A percentile compares a stretch with the other conserved stretches of the same genome.
phyloP scores from a whole-genome alignment of 129 eudicot species.

The Daucus carota region DH1_v3.0 NC_030385.2:44701501-44702000 shows the following conservation, averaged over 20 bases:
- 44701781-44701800: too few relatives aligned
- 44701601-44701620: neutral
- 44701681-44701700: too few relatives aligned
- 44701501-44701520: neutral
- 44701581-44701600: neutral
- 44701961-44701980: neutral
- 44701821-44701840: neutral
- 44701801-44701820: neutral
- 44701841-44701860: neutral
- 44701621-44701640: neutral
- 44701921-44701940: neutral
- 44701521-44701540: neutral
- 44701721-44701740: neutral
- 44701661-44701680: too few relatives aligned
- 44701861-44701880: neutral
- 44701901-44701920: neutral
- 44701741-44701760: neutral
- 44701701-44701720: neutral
- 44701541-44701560: neutral
- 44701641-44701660: neutral
- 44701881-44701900: neutral
- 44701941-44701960: neutral
- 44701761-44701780: too few relatives aligned
- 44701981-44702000: neutral
- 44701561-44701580: neutral